Base-by-base conservation (phyloP, 2,329 filamentous ascomycete species). In the Aspergillus sp. region DNA sequence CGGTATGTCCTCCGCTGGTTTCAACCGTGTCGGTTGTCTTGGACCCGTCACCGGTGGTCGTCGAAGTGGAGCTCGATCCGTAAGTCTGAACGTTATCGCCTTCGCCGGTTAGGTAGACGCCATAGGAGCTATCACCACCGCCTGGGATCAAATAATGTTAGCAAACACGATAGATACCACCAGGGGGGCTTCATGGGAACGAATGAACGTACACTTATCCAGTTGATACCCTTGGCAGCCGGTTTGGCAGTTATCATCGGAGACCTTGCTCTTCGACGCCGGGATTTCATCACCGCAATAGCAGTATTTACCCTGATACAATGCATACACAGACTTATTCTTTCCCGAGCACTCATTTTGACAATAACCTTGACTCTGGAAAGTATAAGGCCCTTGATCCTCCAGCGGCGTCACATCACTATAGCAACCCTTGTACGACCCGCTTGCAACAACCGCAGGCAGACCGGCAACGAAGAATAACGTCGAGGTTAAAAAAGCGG, bases 231-330 rank as follows among this genome's bases (percentile, higher is more conserved):
- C 85, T 27, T 78, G 72, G 63, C 89, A 95, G 0, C 72, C 61
- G 29, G 74, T 76, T 59, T 79, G 73, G 69, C 89, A 95, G 10
- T 80, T 68, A 5, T 62, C 63, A 59, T 83, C 76, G 40, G 75
- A 69, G 5, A 80, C 76, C 49, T 82, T 62, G 36, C 71, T 70
- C 10, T 70, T 70, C 35, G 71, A 58, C 10, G 81, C 73, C 0
- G 89, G 89, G 42, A 90, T 75, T 48, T 74, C 67, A 52, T 80
- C 70, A 49, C 88, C 89, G 59, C 89, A 94, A 59, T 74, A 86
- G 69, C 89, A 95, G 52, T 80, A 67, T 12, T 74, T 72, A 10
- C 78, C 78, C 12, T 75, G 74, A 5, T 75, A 78, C 40, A 86
- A 69, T 30, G 75, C 87, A 57, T 83, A 79, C 5, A 88, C 84